Evolutionary conservation across 2,329 filamentous ascomycete species (phyloP), one percentile per base, ranked within the genome.

Genomic region (Venturia oleaginea): DNA sequence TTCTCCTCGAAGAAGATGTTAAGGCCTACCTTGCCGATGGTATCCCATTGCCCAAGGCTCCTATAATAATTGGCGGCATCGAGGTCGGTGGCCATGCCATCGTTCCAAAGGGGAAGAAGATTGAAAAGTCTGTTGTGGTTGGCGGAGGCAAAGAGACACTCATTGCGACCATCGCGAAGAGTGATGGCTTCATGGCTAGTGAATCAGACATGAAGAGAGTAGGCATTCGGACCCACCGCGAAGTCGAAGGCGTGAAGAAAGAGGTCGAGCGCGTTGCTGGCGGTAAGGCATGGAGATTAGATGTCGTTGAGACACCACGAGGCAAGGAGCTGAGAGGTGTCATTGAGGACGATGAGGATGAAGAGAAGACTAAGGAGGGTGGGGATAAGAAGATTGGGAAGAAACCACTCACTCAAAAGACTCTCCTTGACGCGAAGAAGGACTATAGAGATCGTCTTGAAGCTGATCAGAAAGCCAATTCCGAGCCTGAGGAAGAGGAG

Each of bases 271-370:
- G 85, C 69, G 72, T 89, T 48, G 90, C 90, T 0, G 84, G 86
- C 2, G 85, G 87, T 8, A 84, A 86, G 68, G 85, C 86, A 19
- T 96, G 92, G 91, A 89, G 86, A 70, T 78, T 96, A 66, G 90
- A 94, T 74, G 80, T 94, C 17, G 84, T 94, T 0, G 88, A 94
- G 70, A 80, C 85, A 13, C 83, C 87, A 1, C 81, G 83, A 4
- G 81, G 83, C 27, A 77, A 84, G 67, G 87, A 91, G 71, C 84
- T 93, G 48, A 79, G 88, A 55, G 90, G 88, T 0, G 84, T 90
- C 51, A 82, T 93, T 61, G 68, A 40, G 22, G 69, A 69, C n/a
- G 68, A 71, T 57, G 68, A 68, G 11, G 61, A 59, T 22, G 61
- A 59, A 24, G 46, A 68, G 37, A 65, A 69, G 66, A 70, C 67